Evolutionary conservation across 768 basidiomycete species (phyloP).

Genomic region (Phanerochaete carnosa): DNA sequence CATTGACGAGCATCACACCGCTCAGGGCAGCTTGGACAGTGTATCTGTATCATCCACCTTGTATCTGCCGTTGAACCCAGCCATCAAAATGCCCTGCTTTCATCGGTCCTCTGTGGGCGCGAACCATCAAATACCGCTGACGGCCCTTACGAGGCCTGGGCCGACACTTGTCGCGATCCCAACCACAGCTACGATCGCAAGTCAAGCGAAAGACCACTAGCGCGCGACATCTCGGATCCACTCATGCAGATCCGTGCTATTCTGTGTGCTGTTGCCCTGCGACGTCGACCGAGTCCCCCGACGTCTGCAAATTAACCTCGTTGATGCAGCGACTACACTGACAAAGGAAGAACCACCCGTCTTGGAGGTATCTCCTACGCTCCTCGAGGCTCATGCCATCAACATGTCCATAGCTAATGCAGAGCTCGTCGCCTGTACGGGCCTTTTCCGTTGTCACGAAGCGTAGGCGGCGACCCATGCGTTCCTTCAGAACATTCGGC

Average conservation of each 20-base stretch:
- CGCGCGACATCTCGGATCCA: no score
- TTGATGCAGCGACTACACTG: conserved; percentile 41
- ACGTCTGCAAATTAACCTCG: conserved; percentile 5
- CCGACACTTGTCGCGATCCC: no score
- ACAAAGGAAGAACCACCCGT: conserved; percentile 59
- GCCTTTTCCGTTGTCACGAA: conserved; percentile 45
- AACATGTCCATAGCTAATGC: conserved; percentile 52
- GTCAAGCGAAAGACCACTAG: no score
- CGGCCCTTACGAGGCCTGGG: no score
- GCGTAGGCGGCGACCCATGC: conserved; percentile 40
- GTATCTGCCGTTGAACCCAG: neutral
- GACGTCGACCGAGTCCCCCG: neutral
- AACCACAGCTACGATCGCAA: no score
- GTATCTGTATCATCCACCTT: neutral
- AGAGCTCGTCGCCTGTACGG: conserved; percentile 50
- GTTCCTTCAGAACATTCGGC: conserved; percentile 48
- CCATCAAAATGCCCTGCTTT: neutral
- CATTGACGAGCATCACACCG: neutral
- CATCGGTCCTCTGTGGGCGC: neutral
- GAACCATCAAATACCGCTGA: neutral
- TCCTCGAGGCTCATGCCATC: conserved; percentile 28
- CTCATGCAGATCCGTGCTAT: no score
- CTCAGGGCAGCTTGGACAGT: neutral
- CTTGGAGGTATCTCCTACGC: conserved; percentile 38
- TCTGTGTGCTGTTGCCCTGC: neutral